Base-by-base conservation (phyloP, 352 stramenopile species). In the Pythium volutum region DNA sequence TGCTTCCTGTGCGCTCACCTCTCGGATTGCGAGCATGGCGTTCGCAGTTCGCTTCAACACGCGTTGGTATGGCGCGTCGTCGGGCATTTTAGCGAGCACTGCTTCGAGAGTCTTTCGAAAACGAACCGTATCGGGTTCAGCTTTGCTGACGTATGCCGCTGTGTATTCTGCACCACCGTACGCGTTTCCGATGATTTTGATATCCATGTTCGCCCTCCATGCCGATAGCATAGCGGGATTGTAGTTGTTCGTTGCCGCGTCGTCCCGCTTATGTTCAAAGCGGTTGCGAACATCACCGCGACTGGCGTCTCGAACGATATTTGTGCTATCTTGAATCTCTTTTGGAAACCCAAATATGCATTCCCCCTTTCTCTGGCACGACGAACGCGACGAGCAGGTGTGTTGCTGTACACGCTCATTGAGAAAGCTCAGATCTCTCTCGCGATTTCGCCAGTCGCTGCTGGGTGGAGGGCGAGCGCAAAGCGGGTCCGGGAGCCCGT, bases 161-260 rank as follows among this genome's bases (percentile, higher is more conserved):
- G 63, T 65, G 23, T 77, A 74, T 8, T 74, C 66, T 0, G 59
- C 62, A 4, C 55, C 66, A 6, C 66, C 62, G 25, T 74, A 72
- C 3, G 62, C 59, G 22, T 74, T 77, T 0, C 62, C 63, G 22
- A 74, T 62, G 2, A 71, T 27, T 20, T 72, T 55, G 0, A 74
- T 49, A 33, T 74, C 66, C 65, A 73, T 76, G 23, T 76, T 73
- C 16, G 64, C 65, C 2, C 65, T 25, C 60, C 65, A 73, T 0
- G 14, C 26, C 2, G 25, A 6, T 0, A 64, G 34, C 56, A 31
- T 51, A 14, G 25, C 0, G 55, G n/a, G 3, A 67, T 39, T 27
- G 38, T 64, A 64, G 33, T 64, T 64, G 47, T 64, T 64, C 0
- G 38, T 64, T 0, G 23, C 36, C 1, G 38, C 23, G 34, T 64